phyloP scores from a whole-genome alignment of 2,329 filamentous ascomycete species.

The Hawksworthiomyces lignivorus region DNA sequence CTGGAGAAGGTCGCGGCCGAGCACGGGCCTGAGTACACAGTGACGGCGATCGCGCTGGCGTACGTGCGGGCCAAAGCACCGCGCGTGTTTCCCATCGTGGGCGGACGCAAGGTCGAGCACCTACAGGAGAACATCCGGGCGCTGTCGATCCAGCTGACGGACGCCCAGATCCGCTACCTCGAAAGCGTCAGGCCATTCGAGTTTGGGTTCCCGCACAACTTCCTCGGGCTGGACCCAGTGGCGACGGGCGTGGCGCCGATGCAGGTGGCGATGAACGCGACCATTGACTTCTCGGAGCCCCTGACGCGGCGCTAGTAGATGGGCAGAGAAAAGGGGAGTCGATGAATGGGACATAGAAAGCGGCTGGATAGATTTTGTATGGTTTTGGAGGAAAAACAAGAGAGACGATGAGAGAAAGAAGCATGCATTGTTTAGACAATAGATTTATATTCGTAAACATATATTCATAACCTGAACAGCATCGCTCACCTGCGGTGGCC shows the following conservation, averaged over 20 bases:
- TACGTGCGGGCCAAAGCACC: constrained; percentile 44
- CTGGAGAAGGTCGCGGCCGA: constrained; percentile 52
- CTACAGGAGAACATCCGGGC: constrained; percentile 48
- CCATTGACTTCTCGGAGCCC: constrained; percentile 8
- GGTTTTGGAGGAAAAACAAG: too few species aligned
- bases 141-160: constrained; percentile 38
- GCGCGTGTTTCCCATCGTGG: constrained; percentile 47
- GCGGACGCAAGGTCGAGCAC: constrained; percentile 44
- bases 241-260: constrained; percentile 6
- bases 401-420: too few species aligned
- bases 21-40: constrained; percentile 44
- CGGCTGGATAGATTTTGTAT: too few species aligned
- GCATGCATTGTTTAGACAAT: too few species aligned
- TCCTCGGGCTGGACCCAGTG: constrained; percentile 26
- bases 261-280: constrained; percentile 1
- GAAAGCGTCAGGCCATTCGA: constrained; percentile 47
- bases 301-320: constrained; percentile 5
- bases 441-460: too few species aligned
- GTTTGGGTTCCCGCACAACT: constrained; percentile 43
- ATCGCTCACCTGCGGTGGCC: not conserved
- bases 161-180: constrained; percentile 46
- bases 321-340: too few species aligned
- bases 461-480: too few species aligned
- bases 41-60: constrained; percentile 52
- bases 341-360: too few species aligned